These are phyloP conservation scores for Takashimella koratensis DNA, from an alignment of 1,284 basidiomycete genomes.

Conservation along the genomic window DNA sequence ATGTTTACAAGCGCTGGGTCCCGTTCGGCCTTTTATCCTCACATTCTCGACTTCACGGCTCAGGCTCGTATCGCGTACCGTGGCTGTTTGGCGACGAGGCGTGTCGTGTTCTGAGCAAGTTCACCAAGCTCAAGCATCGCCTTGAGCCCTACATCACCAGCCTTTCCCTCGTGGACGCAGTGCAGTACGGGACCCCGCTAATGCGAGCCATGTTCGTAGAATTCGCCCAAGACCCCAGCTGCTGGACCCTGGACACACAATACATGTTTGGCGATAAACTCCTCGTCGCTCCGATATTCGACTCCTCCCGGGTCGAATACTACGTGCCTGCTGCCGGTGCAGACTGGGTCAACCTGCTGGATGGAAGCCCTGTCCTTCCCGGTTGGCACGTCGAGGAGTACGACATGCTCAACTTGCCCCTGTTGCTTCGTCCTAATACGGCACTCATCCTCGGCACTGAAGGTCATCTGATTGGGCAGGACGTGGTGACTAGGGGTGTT, in stretches of 20 bases:
- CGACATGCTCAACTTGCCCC: slow-evolving; percentile 53
- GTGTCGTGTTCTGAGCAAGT: slow-evolving; percentile 61
- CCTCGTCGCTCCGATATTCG: slow-evolving; percentile 68
- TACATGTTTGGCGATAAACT: slow-evolving; percentile 64
- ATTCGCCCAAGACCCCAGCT: slow-evolving; percentile 63
- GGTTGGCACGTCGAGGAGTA: slow-evolving; percentile 25
- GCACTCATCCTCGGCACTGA: slow-evolving; percentile 59
- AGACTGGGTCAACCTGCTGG: slow-evolving; percentile 40
- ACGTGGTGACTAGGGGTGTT: too few species aligned
- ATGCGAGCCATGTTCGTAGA: slow-evolving; percentile 71
- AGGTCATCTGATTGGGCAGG: too few species aligned
- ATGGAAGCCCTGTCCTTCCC: neutral
- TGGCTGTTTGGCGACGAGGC: slow-evolving; percentile 72
- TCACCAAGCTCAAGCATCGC: slow-evolving; percentile 64
- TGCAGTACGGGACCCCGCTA: slow-evolving; percentile 58
- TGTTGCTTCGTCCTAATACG: slow-evolving; percentile 61
- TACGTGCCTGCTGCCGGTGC: slow-evolving; percentile 67
- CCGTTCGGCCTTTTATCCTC: slow-evolving; percentile 55
- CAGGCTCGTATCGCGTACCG: slow-evolving; percentile 66
- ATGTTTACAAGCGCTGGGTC: slow-evolving; percentile 72
- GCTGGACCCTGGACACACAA: slow-evolving; percentile 63
- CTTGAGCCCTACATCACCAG: slow-evolving; percentile 61
- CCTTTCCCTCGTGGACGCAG: slow-evolving; percentile 61
- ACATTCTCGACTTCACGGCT: slow-evolving; percentile 68
- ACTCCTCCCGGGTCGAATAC: slow-evolving; percentile 57